phyloP scores from a whole-genome alignment of 164 flowering plant species.

The Magnolia sinica region DNA sequence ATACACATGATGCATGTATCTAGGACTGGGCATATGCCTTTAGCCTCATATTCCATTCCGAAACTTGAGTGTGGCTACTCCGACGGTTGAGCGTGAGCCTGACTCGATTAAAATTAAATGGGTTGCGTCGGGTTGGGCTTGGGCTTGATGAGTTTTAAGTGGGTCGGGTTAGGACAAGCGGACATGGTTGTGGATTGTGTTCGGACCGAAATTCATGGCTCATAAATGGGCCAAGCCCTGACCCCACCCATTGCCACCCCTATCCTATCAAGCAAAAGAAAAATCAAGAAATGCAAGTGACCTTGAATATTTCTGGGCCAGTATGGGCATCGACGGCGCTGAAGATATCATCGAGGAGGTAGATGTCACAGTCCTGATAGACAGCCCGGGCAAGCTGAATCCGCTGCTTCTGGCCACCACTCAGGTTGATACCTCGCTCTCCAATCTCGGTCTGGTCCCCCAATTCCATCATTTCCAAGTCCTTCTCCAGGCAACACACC shows the following conservation, averaged over 20 bases:
- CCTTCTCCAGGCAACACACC: constrained; percentile 82
- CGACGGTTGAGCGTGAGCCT: no score
- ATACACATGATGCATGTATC: no score
- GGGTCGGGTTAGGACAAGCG: no score
- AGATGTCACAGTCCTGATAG: constrained; percentile 86
- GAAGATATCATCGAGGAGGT: constrained; percentile 92
- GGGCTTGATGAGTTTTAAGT: no score
- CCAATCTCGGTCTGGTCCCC: constrained; percentile 99
- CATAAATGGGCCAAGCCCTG: neutral
- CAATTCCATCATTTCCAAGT: constrained; percentile 93
- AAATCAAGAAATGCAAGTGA: constrained; percentile 12
- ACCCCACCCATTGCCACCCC: neutral
- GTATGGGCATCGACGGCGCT: constrained; percentile 99
- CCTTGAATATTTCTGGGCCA: constrained; percentile 95
- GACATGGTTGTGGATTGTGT: no score
- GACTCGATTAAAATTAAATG: no score
- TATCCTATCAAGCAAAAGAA: neutral
- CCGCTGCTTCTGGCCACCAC: constrained; percentile 99
- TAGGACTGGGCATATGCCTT: no score
- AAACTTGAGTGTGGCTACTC: no score
- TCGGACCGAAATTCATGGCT: no score
- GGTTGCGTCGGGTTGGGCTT: no score
- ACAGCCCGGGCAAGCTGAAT: constrained; percentile 97
- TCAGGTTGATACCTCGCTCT: constrained; percentile 96
- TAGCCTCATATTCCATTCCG: no score